Evolutionary conservation across 805 yeast species (phyloP).

Genomic region (Blastobotrys chiropterorum): DNA sequence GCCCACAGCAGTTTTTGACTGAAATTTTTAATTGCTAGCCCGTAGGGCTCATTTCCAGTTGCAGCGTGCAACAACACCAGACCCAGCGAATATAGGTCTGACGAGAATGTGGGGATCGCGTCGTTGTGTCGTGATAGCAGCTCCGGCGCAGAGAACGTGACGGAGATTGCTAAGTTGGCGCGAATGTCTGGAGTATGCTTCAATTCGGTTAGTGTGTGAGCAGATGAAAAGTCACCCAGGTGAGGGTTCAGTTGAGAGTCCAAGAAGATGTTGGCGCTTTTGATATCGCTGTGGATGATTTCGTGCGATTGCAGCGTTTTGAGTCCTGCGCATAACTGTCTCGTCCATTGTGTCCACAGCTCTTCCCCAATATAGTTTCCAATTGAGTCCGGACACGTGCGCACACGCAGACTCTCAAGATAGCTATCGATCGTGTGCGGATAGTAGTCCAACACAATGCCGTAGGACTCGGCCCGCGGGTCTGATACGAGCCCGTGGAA

Average conservation of each 20-base stretch:
- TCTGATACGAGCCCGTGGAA: constrained; percentile 11
- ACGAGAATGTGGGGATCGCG: constrained; percentile 29
- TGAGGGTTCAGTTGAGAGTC: constrained; percentile 28
- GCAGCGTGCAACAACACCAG: constrained; percentile 40
- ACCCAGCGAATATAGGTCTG: constrained; percentile 45
- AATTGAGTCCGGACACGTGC: constrained; percentile 3
- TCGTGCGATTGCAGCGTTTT: constrained; percentile 20
- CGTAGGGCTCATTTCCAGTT: constrained; percentile 42
- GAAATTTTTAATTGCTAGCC: constrained; percentile 25
- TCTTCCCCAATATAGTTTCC: constrained; percentile 22
- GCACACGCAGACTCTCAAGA: constrained; percentile 1
- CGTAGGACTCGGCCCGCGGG: constrained; percentile 4
- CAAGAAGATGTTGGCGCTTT: constrained; percentile 40
- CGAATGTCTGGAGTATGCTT: constrained; percentile 11
- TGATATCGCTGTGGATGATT: constrained; percentile 44
- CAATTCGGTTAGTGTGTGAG: constrained; percentile 22
- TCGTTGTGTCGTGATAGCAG: constrained; percentile 27
- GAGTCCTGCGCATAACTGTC: constrained; percentile 22
- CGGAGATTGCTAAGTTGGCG: constrained; percentile 29
- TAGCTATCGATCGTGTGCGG: constrained; percentile 12
- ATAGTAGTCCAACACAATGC: constrained; percentile 19
- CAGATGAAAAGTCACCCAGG: constrained; percentile 45
- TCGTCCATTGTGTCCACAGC: constrained; percentile 25
- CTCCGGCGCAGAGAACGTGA: constrained; percentile 46
- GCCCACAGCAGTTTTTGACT: constrained; percentile 30